Evolutionary conservation across 768 basidiomycete species (phyloP), one percentile per base, ranked within the genome.

Genomic region (Rhodotorula kratochvilovae): DNA sequence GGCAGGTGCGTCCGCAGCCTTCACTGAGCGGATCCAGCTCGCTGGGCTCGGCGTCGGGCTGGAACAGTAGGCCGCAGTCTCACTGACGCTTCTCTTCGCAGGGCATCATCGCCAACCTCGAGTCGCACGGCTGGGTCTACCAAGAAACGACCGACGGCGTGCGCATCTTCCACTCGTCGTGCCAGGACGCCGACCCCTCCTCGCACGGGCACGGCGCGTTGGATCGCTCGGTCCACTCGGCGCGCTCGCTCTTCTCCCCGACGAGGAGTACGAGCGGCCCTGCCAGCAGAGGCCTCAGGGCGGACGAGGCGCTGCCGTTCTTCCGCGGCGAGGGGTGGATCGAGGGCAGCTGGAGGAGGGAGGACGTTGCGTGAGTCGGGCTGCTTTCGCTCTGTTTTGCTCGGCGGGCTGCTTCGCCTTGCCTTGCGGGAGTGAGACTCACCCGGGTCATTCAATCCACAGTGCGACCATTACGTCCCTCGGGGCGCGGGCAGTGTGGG

Each of bases 301-400:
- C 64, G 25, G 66, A 66, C 23, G 73, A 74, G 46, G 42, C 63
- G 10, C 11, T 74, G 39, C 72, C 72, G 16, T 70, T 50, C 59
- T 70, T 74, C 16, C 33, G 73, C 0, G 73, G 73, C 3, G 73
- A 74, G 50, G 73, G 62, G 5, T 74, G 66, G 66, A 67, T 74
- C 17, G 73, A 74, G 27, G 73, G 73, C 1, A 45, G 43, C 7
- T 74, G 73, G 73, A 42, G n/a, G 16, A 10, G 51, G 2, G 73
- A 74, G 43, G 73, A 74, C 35, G 69, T 74, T 0, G 68, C 66
- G 68, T 70, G 51, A 31, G 68, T 61, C 39, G 13, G 17, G 16
- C 8, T 31, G 29, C 55, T 33, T 21, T 23, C 17, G 16, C 29
- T 1, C 36, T 27, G 29, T 31, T 46, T 4, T 36, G 3, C 25